Base-by-base conservation (phyloP, 768 basidiomycete species). In the Lepiota venenata region DNA sequence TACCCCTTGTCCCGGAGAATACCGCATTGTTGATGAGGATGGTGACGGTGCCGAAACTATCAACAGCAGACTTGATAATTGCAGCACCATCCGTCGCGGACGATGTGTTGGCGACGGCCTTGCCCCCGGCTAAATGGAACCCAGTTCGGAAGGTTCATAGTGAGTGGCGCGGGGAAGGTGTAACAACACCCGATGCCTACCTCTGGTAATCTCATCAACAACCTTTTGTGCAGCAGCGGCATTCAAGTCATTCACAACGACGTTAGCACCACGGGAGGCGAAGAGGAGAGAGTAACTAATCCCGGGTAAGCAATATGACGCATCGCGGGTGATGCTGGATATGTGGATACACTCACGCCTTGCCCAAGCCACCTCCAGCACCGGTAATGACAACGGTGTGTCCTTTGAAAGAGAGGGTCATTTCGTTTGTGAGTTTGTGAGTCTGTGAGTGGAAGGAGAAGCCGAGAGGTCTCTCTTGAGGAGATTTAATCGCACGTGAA, bases 1-100 rank as follows among this genome's bases (percentile, higher is more conserved):
- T 47, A 89, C 88, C 85, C 87, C 66, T 82, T 90, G 65, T 88
- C 90, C 46, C 91, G 77, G 52, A 93, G 70, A 54, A 97, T 92
- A 32, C 95, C 95, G 95, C 94, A 74, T 98, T 98, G 74, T 98
- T 98, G 62, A 98, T 87, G 43, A 98, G 82, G 61, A 91, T 85
- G n/a, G 87, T 85, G 40, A 95, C 77, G 3, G 73, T 73, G 0
- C 96, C 96, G 69, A 93, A 98, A 15, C 83, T 78, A 58, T 94
- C 84, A 18, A 97, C 68, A 16, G 94, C 96, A 40, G 81, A 85
- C 73, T 91, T 80, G 58, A 98, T 87, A 56, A 98, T 89, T 41
- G 90, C 83, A 12, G 79, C 80, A 5, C 96, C 96, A 59, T 97
- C 91, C 9, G 87, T 83, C 36, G 87, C 95, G 2, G 88, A 92